A percentile compares a stretch with the other conserved stretches of the same genome.
Evolutionary conservation across 805 yeast species (phyloP).

Genomic region (Vanderwaltozyma verrucispora): DNA sequence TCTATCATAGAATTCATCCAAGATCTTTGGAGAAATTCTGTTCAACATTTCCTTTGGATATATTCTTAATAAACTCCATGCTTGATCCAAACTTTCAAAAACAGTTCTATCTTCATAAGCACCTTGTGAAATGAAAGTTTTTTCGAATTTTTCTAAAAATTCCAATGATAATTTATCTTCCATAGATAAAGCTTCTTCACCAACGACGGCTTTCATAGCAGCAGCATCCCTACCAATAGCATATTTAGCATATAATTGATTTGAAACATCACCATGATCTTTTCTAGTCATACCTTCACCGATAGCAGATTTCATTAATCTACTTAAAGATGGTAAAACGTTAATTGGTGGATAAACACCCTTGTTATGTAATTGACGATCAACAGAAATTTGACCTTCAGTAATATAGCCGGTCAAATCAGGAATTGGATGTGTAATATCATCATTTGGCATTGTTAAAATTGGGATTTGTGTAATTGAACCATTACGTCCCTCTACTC

Average conservation of each 20-base stretch:
- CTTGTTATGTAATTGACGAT: constrained; percentile 90
- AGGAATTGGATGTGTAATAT: constrained; percentile 99
- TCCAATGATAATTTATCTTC: constrained; percentile 97
- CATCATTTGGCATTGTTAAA: constrained; percentile 99
- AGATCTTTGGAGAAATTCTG: constrained; percentile 96
- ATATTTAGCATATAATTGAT: constrained; percentile 96
- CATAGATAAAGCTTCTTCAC: constrained; percentile 97
- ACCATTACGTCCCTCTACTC: constrained; percentile 99
- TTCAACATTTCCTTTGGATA: constrained; percentile 98
- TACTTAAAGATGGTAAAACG: constrained; percentile 92
- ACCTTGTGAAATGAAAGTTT: constrained; percentile 91
- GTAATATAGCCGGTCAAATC: constrained; percentile 99
- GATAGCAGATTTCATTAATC: constrained; percentile 98
- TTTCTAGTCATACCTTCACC: constrained; percentile 99
- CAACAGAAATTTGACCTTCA: constrained; percentile 97
- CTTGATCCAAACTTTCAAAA: constrained; percentile 92
- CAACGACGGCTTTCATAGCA: constrained; percentile 99
- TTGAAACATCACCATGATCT: constrained; percentile 98
- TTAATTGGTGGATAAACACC: constrained; percentile 99
- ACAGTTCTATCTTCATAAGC: constrained; percentile 93
- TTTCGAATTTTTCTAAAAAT: constrained; percentile 95
- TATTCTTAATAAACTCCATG: constrained; percentile 96
- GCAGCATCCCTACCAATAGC: constrained; percentile 99
- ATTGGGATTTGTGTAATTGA: constrained; percentile 98
- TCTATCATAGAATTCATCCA: constrained; percentile 92